Base-by-base conservation (phyloP, 495 filamentous ascomycete genomes). In the Diplogelasinospora grovesii region DNA sequence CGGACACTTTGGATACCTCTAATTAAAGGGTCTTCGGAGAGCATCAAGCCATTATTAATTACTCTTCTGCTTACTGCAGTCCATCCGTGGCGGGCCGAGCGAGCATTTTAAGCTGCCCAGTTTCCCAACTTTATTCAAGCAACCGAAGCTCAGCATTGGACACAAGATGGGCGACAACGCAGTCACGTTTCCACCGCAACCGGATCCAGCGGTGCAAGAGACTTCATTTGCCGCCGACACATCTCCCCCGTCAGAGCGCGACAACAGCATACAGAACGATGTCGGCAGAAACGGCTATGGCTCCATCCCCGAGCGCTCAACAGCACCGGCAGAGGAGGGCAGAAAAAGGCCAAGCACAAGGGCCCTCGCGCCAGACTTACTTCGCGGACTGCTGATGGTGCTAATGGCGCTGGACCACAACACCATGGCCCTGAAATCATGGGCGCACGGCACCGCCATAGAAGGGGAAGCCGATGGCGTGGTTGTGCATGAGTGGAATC, bases 331-430 rank as follows among this genome's bases (percentile, higher is more conserved):
- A 10, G 19, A 14, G 19, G 37, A 19, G 15, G 22, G 23, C 22
- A 22, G 22, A 26, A 18, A 13, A 13, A 28, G 11, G 10, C 47
- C 5, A 24, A 21, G 39, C 1, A 28, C 53, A 5, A 52, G 58
- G 16, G 55, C 56, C 22, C 22, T 63, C 7, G 54, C 50, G 4
- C 60, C 60, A 10, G 60, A 64, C 32, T 49, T 64, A 3, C 56
- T 61, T 0, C 53, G 60, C 24, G 60, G 60, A 24, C 38, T 58
- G 3, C 44, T 62, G 0, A 64, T 60, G 45, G 31, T 47, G 7
- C 30, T 64, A 11, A 59, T 61, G 59, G 53, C 60, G 7, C 33
- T 60, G 19, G 60, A 64, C 38, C 58, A 64, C 47, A 50, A 48
- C 35, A 27, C 43, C 19, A 31, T 62, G 29, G 42, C 37, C 16